Percentiles rank a stretch among this genome's conserved stretches.
Evolutionary conservation across 2,329 filamentous ascomycete genomes (phyloP).

Genomic region (Sclerotinia minor): DNA sequence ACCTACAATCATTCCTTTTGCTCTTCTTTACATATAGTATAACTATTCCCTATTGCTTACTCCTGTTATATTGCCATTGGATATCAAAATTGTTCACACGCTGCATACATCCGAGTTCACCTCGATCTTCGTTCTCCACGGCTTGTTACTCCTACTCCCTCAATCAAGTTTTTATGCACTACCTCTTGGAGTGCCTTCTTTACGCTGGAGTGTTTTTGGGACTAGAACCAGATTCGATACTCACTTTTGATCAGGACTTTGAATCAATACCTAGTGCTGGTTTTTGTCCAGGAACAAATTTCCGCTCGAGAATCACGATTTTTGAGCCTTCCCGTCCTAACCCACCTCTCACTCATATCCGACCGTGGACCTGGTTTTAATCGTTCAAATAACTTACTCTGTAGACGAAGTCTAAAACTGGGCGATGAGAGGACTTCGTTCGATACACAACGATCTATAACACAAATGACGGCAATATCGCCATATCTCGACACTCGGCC

Average conservation of each 20-base stretch:
- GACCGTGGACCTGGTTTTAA: background rate
- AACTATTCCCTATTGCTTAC: background rate
- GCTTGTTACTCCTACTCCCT: background rate
- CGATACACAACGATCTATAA: slow-evolving; percentile 2
- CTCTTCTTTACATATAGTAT: background rate
- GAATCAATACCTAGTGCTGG: background rate
- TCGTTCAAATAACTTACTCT: background rate
- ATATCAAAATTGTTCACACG: background rate
- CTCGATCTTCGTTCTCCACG: background rate
- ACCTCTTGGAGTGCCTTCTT: slow-evolving; percentile 8
- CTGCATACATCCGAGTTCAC: background rate
- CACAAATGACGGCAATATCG: slow-evolving; percentile 18
- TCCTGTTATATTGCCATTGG: background rate
- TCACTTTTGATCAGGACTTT: background rate
- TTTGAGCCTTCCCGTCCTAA: background rate
- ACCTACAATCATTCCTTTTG: slow-evolving; percentile 6
- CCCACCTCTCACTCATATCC: background rate
- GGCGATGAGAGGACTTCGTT: background rate
- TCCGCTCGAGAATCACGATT: background rate
- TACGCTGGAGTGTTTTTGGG: slow-evolving; percentile 3
- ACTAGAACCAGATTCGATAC: slow-evolving; percentile 13
- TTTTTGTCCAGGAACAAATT: background rate
- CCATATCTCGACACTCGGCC: slow-evolving; percentile 11
- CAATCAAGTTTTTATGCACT: background rate
- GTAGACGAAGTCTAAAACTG: background rate